These are phyloP conservation scores for Scedosporium dehoogii DNA, from an alignment of 2,329 filamentous ascomycete species.

Conservation along the genomic window DNA sequence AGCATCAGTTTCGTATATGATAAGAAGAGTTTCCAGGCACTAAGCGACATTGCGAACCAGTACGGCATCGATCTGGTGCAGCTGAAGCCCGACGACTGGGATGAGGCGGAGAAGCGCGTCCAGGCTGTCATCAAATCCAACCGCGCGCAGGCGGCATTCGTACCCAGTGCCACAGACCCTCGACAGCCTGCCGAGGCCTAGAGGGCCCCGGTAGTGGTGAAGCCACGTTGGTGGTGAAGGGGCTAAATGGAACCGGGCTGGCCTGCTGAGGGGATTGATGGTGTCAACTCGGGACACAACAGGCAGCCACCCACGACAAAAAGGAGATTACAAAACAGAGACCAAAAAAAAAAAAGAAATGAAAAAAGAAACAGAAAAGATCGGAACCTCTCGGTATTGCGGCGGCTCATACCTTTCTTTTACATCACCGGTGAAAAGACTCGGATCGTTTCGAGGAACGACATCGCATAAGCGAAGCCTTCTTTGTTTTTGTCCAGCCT, in stretches of 20 bases:
- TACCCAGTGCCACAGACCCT: slow-evolving; percentile 33
- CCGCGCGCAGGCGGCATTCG: slow-evolving; percentile 45
- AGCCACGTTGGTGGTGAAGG: neutral
- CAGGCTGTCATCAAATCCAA: slow-evolving; percentile 71
- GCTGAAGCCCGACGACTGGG: slow-evolving; percentile 83
- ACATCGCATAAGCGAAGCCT: no score
- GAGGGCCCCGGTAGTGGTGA: neutral
- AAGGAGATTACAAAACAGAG: no score
- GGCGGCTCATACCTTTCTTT: no score
- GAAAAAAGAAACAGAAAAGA: no score
- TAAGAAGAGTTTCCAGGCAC: slow-evolving; percentile 66
- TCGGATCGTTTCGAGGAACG: no score
- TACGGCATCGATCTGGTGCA: slow-evolving; percentile 75
- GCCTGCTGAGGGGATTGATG: neutral
- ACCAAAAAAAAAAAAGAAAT: no score
- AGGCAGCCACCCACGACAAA: no score
- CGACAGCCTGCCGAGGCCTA: slow-evolving; percentile 11
- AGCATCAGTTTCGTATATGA: slow-evolving; percentile 92
- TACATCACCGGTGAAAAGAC: no score
- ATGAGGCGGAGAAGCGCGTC: slow-evolving; percentile 73
- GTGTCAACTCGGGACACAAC: no score
- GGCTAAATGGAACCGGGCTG: neutral
- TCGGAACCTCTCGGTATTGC: no score
- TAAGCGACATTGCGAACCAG: slow-evolving; percentile 68
- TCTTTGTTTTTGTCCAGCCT: no score